These are phyloP conservation scores for Mycena rebaudengoi DNA, from an alignment of 768 basidiomycete species.

Conservation along the genomic window DNA sequence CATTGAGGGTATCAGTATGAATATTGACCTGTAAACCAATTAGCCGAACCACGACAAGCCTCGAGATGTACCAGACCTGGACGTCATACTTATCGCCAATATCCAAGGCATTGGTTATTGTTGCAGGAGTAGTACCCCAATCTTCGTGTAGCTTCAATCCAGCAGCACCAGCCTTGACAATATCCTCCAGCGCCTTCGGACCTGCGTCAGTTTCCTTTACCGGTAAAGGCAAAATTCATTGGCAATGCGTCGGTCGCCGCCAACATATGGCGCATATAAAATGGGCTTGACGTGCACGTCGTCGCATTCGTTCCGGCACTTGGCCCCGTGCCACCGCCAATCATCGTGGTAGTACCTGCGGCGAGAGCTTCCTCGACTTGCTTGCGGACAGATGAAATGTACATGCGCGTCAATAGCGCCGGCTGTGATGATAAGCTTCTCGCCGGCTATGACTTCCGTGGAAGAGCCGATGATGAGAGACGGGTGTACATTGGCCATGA, in stretches of 20 bases:
- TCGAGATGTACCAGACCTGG: slow-evolving; percentile 61
- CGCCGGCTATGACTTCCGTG: slow-evolving; percentile 96
- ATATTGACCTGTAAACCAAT: slow-evolving; percentile 73
- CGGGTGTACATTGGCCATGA: slow-evolving; percentile 82
- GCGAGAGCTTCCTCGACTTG: slow-evolving; percentile 88
- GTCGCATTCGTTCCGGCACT: slow-evolving; percentile 91
- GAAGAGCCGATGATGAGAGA: slow-evolving; percentile 85
- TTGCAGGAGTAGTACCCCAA: slow-evolving; percentile 92
- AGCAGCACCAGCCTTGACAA: slow-evolving; percentile 83
- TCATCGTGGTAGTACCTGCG: slow-evolving; percentile 89
- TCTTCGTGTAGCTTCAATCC: slow-evolving; percentile 98
- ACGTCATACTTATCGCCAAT: slow-evolving; percentile 94
- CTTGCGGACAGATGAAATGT: slow-evolving; percentile 96
- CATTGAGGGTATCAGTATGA: slow-evolving; percentile 97
- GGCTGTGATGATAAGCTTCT: slow-evolving; percentile 92
- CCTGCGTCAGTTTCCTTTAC: slow-evolving; percentile 96
- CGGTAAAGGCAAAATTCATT: slow-evolving; percentile 95
- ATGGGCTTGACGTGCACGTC: slow-evolving; percentile 91
- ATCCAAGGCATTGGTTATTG: slow-evolving; percentile 78
- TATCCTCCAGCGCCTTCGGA: slow-evolving; percentile 74
- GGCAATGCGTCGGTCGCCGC: slow-evolving; percentile 89
- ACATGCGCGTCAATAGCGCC: slow-evolving; percentile 93
- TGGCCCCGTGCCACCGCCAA: slow-evolving; percentile 97
- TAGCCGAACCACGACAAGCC: neutral
- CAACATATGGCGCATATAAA: slow-evolving; percentile 92